Base-by-base conservation (phyloP, 331 rosid species). In the Phaseolus coccineus region DNA sequence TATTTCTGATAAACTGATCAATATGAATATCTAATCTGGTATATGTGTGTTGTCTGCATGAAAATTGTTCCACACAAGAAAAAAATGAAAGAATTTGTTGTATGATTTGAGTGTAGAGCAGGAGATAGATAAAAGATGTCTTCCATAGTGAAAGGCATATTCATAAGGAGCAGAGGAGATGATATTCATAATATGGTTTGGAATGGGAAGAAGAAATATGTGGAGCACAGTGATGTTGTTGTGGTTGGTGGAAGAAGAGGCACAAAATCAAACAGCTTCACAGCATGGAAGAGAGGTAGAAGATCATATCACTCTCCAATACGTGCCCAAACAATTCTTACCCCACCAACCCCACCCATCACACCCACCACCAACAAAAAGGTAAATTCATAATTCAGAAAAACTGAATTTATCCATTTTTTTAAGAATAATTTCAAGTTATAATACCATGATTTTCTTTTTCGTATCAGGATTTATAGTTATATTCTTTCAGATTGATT, bases 301-400 rank as follows among this genome's bases (percentile, higher is more conserved):
- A 84, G 72, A 74, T 16, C 59, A 7, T n/a, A 70, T 58, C 84
- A 85, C 30, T 24, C 62, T 69, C 42, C 70, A 40, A 42, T 66
- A 51, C 81, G 85, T 4, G 55, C 65, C 31, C 91, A 88, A 44
- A 85, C 91, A 5, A 86, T 86, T 57, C 76, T 90, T 10, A 88
- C 93, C 52, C 96, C 96, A 5, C 74, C 75, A 79, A 88, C 87
- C 51, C 67, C 94, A 28, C 93, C 92, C 13, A 81, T 97, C 84
- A 78, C 91, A 19, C 22, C 22, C 22, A 19, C 22, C 22, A 19
- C 22, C 22, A 19, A 19, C 67, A 65, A 87, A 58, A 95, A 88
- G 97, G 47, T 42, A 42, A 4, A 35, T 35, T 39, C 4, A 35
- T 35, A 35, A 35, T 35, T 35, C 1, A 35, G 1, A 39, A 1